Percentiles rank a stretch among this genome's conserved stretches.
Evolutionary conservation across 2,329 filamentous ascomycete genomes (phyloP).

Genomic region (Atkinsonella hypoxylon): DNA sequence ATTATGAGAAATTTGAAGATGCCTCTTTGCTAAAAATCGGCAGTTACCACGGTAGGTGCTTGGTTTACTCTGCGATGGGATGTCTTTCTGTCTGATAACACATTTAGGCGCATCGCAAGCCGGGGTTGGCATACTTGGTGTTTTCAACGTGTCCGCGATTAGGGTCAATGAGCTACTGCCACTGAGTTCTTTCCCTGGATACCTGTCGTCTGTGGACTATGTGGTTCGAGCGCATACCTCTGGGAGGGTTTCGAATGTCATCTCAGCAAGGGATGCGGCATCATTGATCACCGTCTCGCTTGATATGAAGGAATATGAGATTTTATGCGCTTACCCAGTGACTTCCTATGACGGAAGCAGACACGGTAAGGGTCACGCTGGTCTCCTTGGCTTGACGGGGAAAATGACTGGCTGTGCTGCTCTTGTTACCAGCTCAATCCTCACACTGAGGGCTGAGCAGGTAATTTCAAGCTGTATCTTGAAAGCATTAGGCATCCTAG

Average conservation of each 20-base stretch:
- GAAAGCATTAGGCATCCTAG: slow-evolving; percentile 68
- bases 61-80: not conserved
- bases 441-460: slow-evolving; percentile 40
- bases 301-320: slow-evolving; percentile 60
- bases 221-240: slow-evolving; percentile 61
- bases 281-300: slow-evolving; percentile 52
- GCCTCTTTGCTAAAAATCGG: slow-evolving; percentile 63
- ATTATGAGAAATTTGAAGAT: slow-evolving; percentile 68
- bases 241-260: slow-evolving; percentile 46
- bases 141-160: slow-evolving; percentile 68
- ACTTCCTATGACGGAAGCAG: slow-evolving; percentile 37
- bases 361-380: slow-evolving; percentile 35
- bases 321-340: slow-evolving; percentile 63
- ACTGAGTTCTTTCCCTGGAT: slow-evolving; percentile 62
- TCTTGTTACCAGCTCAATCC: slow-evolving; percentile 50
- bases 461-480: slow-evolving; percentile 56
- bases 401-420: slow-evolving; percentile 89
- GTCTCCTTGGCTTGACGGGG: slow-evolving; percentile 64
- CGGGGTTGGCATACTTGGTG: slow-evolving; percentile 65
- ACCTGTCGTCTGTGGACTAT: slow-evolving; percentile 45
- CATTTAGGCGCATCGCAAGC: slow-evolving; percentile 37
- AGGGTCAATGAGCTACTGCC: slow-evolving; percentile 57
- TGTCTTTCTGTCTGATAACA: not conserved
- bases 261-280: slow-evolving; percentile 29
- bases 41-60: slow-evolving; percentile 54